Percentiles rank a stretch among this genome's conserved stretches.
phyloP scores from a whole-genome alignment of 2,329 filamentous ascomycete species.

The Clarireedia homoeocarpa region DNA sequence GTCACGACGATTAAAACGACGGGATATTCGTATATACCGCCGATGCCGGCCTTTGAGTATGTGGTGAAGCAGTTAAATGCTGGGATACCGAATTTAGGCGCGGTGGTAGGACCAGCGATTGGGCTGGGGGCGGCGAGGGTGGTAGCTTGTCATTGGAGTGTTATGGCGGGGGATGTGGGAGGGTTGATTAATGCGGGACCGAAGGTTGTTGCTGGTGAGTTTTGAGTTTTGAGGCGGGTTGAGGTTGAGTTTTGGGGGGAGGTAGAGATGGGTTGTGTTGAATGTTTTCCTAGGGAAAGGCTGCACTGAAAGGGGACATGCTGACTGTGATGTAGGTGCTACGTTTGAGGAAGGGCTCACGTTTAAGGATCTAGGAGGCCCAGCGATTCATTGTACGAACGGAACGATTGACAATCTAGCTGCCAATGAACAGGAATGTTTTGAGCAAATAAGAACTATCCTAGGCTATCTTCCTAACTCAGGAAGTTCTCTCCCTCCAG shows the following conservation, averaged over 20 bases:
- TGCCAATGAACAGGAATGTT: conserved; percentile 51
- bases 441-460: conserved; percentile 50
- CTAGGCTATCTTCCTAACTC: conserved; percentile 50
- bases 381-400: conserved; percentile 54
- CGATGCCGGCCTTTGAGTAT: conserved; percentile 44
- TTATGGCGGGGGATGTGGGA: conserved; percentile 57
- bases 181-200: conserved; percentile 57
- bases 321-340: conserved; percentile 31
- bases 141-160: conserved; percentile 54
- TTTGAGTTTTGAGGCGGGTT: neutral
- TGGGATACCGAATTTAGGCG: conserved; percentile 57
- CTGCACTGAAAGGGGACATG: neutral
- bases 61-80: conserved; percentile 51
- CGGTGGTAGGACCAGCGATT: conserved; percentile 55
- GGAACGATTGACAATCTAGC: conserved; percentile 60
- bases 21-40: conserved; percentile 53
- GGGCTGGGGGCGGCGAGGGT: conserved; percentile 55
- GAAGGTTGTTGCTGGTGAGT: conserved; percentile 44
- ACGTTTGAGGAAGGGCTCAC: conserved; percentile 57
- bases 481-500: conserved; percentile 46
- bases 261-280: too few relatives aligned
- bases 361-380: conserved; percentile 52
- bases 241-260: too few relatives aligned
- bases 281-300: too few relatives aligned
- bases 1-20: conserved; percentile 49